Base-by-base conservation (phyloP, 1,284 basidiomycete species). In the Tremellales sp. region DNA sequence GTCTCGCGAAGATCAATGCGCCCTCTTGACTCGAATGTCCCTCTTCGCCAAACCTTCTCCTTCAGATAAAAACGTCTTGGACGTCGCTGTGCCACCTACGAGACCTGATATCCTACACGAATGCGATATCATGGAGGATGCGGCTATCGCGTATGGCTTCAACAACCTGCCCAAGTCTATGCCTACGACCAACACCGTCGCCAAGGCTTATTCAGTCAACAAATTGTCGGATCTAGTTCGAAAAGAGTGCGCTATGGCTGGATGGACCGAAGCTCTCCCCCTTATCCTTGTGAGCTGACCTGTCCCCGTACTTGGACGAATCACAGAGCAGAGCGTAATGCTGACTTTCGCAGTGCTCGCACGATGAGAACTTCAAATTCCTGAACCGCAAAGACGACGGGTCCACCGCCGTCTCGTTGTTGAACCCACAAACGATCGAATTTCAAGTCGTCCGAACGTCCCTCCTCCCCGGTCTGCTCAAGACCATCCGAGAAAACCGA, bases 391-490 rank as follows among this genome's bases (percentile, higher is more conserved):
- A 78, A 43, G 94, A 97, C 72, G 85, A 89, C 54, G 84, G 85
- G 25, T 82, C 81, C 42, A 80, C 81, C 29, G 94, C 87, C 8
- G 84, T 98, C 58, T 86, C 87, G 51, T 87, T 98, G 55, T 91
- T 87, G 51, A 99, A 99, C 75, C 94, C 94, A 1, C 97, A 97
- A 76, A 92, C 94, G 35, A 81, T 91, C 57, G 96, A 98, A 74
- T 98, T 96, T 77, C 94, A 98, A 76, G 88, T 98, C 54, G 92
- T 97, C 45, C 85, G 96, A 53, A 97, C 96, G 0, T 90, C 92
- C 15, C 82, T 99, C 44, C 77, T 99, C 7, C 92, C 94, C 12
- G 94, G 94, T 45, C 82, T 99, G 29, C 83, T 99, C 64, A 99
- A 99, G 78, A 96, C 93, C 6, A 80, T 97, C 37, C 85, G 96